A percentile compares a stretch with the other conserved stretches of the same genome.
These are phyloP conservation scores for Scortechinia acanthostroma DNA, from an alignment of 2,329 filamentous ascomycete genomes.

Conservation along the genomic window DNA sequence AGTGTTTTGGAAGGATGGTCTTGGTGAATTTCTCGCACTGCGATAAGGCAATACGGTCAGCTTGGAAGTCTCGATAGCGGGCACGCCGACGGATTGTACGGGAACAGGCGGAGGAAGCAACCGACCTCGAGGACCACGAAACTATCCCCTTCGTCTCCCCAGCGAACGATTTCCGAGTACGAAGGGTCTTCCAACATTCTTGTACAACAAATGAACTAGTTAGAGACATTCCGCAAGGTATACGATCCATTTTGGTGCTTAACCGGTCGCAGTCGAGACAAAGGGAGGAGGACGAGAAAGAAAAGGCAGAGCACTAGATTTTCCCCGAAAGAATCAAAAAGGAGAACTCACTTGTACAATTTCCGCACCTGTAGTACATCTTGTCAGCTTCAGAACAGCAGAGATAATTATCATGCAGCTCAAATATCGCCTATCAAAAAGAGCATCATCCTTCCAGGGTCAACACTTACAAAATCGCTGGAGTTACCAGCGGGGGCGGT, in stretches of 20 bases:
- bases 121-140: conserved; percentile 94
- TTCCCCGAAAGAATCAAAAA: conserved; percentile 3
- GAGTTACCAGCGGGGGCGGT: conserved; percentile 45
- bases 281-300: conserved; percentile 6
- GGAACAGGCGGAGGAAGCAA: conserved; percentile 7
- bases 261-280: not conserved
- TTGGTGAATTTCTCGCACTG: conserved; percentile 98
- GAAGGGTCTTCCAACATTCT: conserved; percentile 96
- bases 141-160: conserved; percentile 89
- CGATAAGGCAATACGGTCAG: conserved; percentile 9
- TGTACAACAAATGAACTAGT: conserved; percentile 13
- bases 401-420: conserved; percentile 2
- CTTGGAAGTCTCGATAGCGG: conserved; percentile 6
- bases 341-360: conserved; percentile 76
- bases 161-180: conserved; percentile 86
- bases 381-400: conserved; percentile 7
- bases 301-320: too few species aligned
- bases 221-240: conserved; percentile 8
- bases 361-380: conserved; percentile 76
- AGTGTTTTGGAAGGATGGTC: conserved; percentile 91
- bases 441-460: conserved; percentile 2
- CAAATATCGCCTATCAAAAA: too few species aligned
- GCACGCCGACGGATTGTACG: conserved; percentile 5
- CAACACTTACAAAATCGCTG: conserved; percentile 80
- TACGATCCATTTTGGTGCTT: conserved; percentile 5